These are phyloP conservation scores for Primulina huaijiensis DNA, from an alignment of 257 asterid genomes.

Conservation along the genomic window DNA sequence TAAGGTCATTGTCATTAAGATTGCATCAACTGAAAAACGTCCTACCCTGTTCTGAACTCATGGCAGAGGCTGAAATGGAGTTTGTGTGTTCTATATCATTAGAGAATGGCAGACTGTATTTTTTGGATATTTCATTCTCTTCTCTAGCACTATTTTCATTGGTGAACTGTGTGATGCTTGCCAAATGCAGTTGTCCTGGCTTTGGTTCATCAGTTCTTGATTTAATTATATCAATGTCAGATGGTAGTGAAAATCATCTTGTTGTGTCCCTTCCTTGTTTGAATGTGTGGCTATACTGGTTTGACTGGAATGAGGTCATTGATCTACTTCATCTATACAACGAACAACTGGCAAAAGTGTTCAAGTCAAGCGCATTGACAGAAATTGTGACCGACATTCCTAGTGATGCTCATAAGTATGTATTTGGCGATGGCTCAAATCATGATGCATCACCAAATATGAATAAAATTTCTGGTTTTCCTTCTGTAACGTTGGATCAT, in stretches of 20 bases:
- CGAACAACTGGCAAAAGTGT: slow-evolving; percentile 30
- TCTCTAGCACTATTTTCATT: slow-evolving; percentile 64
- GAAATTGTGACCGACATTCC: slow-evolving; percentile 27
- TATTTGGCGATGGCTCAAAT: slow-evolving; percentile 34
- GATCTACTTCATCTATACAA: slow-evolving; percentile 38
- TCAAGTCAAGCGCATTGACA: slow-evolving; percentile 30
- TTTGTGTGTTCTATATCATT: slow-evolving; percentile 59
- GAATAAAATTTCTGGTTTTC: slow-evolving; percentile 32
- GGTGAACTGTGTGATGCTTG: slow-evolving; percentile 67
- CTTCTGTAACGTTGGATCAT: slow-evolving; percentile 45
- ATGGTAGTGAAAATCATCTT: slow-evolving; percentile 43
- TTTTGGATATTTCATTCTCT: slow-evolving; percentile 55
- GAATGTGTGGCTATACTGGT: slow-evolving; percentile 70
- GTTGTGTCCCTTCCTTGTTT: slow-evolving; percentile 53
- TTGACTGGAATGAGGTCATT: slow-evolving; percentile 72
- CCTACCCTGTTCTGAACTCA: slow-evolving; percentile 49
- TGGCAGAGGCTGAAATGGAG: slow-evolving; percentile 65
- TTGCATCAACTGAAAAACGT: slow-evolving; percentile 45
- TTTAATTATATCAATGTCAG: slow-evolving; percentile 41
- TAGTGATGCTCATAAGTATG: slow-evolving; percentile 29
- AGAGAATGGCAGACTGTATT: slow-evolving; percentile 37
- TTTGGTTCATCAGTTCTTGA: slow-evolving; percentile 57
- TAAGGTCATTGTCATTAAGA: slow-evolving; percentile 56
- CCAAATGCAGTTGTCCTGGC: slow-evolving; percentile 49
- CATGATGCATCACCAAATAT: slow-evolving; percentile 27